A percentile compares a stretch with the other conserved stretches of the same genome.
phyloP scores from a whole-genome alignment of 192 early-diverging fungal genomes.

The Entomortierella chlamydospora region DNA sequence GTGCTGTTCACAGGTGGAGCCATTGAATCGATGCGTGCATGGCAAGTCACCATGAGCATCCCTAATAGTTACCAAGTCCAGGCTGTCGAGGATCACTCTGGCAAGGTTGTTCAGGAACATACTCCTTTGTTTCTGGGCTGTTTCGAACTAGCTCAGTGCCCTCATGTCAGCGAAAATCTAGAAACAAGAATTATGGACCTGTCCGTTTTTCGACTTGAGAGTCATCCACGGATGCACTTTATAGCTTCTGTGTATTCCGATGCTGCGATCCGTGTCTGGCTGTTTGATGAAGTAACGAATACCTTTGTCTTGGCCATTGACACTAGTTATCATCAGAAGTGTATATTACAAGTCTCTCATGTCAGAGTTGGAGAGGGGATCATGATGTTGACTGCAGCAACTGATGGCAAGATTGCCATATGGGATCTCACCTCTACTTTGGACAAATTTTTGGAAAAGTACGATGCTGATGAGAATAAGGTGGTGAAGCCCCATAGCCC shows the following conservation, averaged over 20 bases:
- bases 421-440: conserved; percentile 60
- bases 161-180: conserved; percentile 58
- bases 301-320: conserved; percentile 62
- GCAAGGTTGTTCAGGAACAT: conserved; percentile 18
- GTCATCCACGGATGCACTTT: conserved; percentile 51
- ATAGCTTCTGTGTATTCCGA: conserved; percentile 83
- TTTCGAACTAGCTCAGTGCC: conserved; percentile 45
- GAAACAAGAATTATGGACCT: conserved; percentile 87
- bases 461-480: conserved; percentile 9
- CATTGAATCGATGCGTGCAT: conserved; percentile 49
- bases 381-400: conserved; percentile 66
- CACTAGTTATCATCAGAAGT: conserved; percentile 68
- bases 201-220: conserved; percentile 51
- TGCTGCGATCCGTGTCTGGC: conserved; percentile 66
- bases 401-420: conserved; percentile 64
- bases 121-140: conserved; percentile 43
- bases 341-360: conserved; percentile 71
- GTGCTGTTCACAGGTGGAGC: conserved; percentile 49
- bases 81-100: conserved; percentile 18
- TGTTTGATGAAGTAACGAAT: conserved; percentile 64
- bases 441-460: conserved; percentile 18
- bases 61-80: conserved; percentile 49
- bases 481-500: conserved; percentile 2
- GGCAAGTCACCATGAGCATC: conserved; percentile 47
- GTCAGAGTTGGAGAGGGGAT: conserved; percentile 41